Base-by-base conservation (phyloP, 345 rosid species). In the Iberis pinnata region DNA sequence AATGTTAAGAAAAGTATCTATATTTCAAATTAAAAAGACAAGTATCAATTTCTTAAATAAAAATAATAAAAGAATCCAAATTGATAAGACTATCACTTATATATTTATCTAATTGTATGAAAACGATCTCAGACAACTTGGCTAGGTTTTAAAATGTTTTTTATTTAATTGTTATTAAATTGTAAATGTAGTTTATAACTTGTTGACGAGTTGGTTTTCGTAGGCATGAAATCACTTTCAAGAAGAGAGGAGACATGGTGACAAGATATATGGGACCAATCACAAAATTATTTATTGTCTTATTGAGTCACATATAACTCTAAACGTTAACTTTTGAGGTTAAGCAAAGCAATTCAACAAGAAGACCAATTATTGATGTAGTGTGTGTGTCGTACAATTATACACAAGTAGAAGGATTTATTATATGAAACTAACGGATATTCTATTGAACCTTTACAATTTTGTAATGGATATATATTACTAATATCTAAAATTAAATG, bases 111-210 rank as follows among this genome's bases (percentile, higher is more conserved):
- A 24, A 17, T 40, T 15, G 4, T 8, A n/a, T 41, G 63, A 56
- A 22, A 64, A 48, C 19, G 50, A 56, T 22, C 15, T 18, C 31
- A 57, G 14, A 12, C 70, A 43, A 65, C 53, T 58, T 42, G 61
- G 41, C 35, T 65, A 24, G 50, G 22, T 56, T 56, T 27, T 22
- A 8, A 18, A 20, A 39, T 38, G 12, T 49, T 64, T 55, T 7
- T 29, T 9, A 29, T 29, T 9, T 29, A 29, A 6, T 22, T 22
- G 3, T 22, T 22, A 7, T 29, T 6, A 29, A 29, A 7, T 29
- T 26, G 4, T 29, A 29, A 29, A 6, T 29, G 8, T 29, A n/a
- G n/a, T 29, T 29, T 29, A 29, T 6, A 29, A 22, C 6, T 22
- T 22, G 25, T 2, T 6, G 6, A 22, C 5, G 2, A 5, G 43